Evolutionary conservation across 441 rosid species (phyloP), one percentile per base, ranked within the genome.

Genomic region (Melastoma candidum): DNA sequence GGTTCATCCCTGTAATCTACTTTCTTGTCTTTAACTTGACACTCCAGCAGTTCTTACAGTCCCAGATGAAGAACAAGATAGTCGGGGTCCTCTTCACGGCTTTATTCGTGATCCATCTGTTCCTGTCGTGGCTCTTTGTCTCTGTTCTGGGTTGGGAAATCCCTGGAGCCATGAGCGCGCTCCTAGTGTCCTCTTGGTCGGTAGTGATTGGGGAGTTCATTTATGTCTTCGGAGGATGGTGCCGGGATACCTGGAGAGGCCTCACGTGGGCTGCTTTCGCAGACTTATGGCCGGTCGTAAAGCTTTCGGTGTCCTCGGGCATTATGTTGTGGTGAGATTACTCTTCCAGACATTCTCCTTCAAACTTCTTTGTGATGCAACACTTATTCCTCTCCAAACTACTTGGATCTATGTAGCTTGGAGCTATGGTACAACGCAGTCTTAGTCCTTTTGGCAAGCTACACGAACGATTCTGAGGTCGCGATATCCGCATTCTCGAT

Each of bases 231-330:
- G 83, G 94, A 12, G 90, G 90, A 2, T 74, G 96, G 84, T 84
- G 94, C 25, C 79, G 73, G 0, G 50, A 76, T 46, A 71, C 94
- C 11, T 87, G 96, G 94, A 79, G 62, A 11, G 96, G 96, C 45
- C 77, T 87, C 57, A 65, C 67, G 9, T 39, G 2, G 26, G 82
- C 78, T 51, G 83, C 89, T 4, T 79, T 81, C 50, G 11, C 58
- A 46, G 81, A 79, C 59, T 43, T 87, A 2, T 44, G 70, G 24
- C 87, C 94, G 1, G 63, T 76, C 2, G 27, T 85, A 13, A 84
- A 79, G 71, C 86, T 87, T 57, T 83, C 96, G 0, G 4, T 82
- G 1, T 74, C 94, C 10, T 87, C 94, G 2, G 94, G 85, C 14
- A 39, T 84, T 26, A 87, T 84, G 94, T 7, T 87, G 1, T 87